Evolutionary conservation across 306 rosid genomes (phyloP), one percentile per base, ranked within the genome.

Genomic region (Gastrolobium villosum): DNA sequence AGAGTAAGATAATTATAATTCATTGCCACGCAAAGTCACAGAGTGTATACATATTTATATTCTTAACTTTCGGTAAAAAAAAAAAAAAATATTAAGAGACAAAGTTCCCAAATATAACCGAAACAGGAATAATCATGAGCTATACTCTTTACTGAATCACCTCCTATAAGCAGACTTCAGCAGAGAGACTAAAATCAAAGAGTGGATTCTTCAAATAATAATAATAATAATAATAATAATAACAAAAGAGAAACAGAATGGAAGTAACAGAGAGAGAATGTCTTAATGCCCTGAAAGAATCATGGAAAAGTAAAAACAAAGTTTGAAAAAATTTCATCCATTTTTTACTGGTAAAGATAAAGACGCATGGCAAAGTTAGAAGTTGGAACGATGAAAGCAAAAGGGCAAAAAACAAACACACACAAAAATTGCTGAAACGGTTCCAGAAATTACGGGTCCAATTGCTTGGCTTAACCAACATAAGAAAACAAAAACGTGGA

Each of bases 371-470:
- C 62, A 1, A 41, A 67, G 71, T 46, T 67, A 70, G 53, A 80
- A 78, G 79, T 56, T 67, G 76, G 66, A 74, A 56, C 36, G 46
- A 30, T 71, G 75, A 65, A 59, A 72, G 36, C 73, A 37, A 35
- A 55, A 83, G 31, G 45, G 74, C 54, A 2, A 78, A 65, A 57
- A 63, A 35, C 7, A 61, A 59, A 32, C 35, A 43, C 61, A 35
- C 60, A 50, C 20, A 32, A 66, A 41, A 50, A 26, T 14, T 61
- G 37, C 2, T 13, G 55, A 77, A 74, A 40, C 7, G 59, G 13
- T 52, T 57, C 34, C 60, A 65, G 43, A 68, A 82, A 83, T 49
- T 65, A 48, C 6, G 59, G 45, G 61, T 46, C 37, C 59, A 83
- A 72, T 53, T 65, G 67, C 52, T 56, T 64, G 20, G 74, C 40